These are phyloP conservation scores for Sporothrix pallida DNA, from an alignment of 2,329 filamentous ascomycete species.

Conservation along the genomic window DNA sequence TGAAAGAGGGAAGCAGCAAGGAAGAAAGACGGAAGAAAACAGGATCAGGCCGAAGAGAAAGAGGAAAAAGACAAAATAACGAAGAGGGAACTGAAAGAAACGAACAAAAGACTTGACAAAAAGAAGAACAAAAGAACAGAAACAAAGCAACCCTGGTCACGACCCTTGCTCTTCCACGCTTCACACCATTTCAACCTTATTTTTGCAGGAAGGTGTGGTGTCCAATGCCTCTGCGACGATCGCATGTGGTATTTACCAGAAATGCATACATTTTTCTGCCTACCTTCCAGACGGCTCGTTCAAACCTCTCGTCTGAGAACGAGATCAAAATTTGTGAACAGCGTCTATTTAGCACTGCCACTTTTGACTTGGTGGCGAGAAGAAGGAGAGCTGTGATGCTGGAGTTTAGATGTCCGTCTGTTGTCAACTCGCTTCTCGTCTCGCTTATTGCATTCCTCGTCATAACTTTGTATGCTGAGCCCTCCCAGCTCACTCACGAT, in stretches of 20 bases:
- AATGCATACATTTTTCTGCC: neutral
- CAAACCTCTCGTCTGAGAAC: no score
- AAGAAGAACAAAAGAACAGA: neutral
- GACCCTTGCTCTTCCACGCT: neutral
- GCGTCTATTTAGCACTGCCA: no score
- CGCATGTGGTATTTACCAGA: neutral
- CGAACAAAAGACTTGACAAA: neutral
- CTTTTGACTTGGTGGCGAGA: no score
- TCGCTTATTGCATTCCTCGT: no score
- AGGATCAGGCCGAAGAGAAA: neutral
- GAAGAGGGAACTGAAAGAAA: neutral
- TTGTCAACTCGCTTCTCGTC: no score
- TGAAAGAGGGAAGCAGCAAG: no score
- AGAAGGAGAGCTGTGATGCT: no score
- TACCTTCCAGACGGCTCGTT: no score
- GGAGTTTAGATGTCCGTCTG: no score
- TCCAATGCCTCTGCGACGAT: neutral
- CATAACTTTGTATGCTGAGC: no score
- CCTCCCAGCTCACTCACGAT: no score
- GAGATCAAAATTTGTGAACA: no score
- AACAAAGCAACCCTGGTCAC: neutral
- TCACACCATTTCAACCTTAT: conserved; percentile 4
- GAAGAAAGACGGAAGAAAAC: neutral
- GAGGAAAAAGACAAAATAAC: conserved; percentile 1
- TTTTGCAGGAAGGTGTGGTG: neutral